These are phyloP conservation scores for Microstegium vimineum DNA, from an alignment of 176 grass and related monocot genomes.

Conservation along the genomic window DNA sequence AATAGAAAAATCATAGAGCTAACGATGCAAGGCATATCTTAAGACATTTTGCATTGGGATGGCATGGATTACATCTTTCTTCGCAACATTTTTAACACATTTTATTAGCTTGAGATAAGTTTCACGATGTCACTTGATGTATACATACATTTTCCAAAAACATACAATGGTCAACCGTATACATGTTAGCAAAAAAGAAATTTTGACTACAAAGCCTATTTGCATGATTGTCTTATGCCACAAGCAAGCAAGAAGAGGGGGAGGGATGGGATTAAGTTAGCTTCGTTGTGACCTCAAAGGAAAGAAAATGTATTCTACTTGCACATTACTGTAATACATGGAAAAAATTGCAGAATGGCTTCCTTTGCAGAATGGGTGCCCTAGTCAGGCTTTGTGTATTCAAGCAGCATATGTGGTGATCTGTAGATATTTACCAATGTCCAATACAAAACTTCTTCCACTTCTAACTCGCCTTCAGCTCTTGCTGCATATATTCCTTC, in stretches of 20 bases:
- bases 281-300: background rate
- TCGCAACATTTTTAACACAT: background rate
- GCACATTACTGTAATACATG: background rate
- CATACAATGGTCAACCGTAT: background rate
- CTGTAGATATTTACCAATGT: conserved; percentile 92
- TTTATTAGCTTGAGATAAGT: background rate
- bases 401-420: conserved; percentile 91
- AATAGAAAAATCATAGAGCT: background rate
- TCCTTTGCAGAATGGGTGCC: background rate
- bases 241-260: background rate
- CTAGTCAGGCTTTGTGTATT: conserved; percentile 78
- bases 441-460: conserved; percentile 97
- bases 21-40: background rate
- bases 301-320: conserved; percentile 1
- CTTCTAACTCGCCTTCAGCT: conserved; percentile 91
- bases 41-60: background rate
- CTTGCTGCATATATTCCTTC: conserved; percentile 95
- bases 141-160: background rate
- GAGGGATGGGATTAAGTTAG: background rate
- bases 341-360: conserved; percentile 5
- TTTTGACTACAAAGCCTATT: background rate
- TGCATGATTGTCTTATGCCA: background rate
- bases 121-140: background rate
- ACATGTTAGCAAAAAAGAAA: conserved; percentile 26
- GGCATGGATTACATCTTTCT: background rate